phyloP scores from a whole-genome alignment of 2,329 filamentous ascomycete species.

The Verticillium nonalfalfae region DNA sequence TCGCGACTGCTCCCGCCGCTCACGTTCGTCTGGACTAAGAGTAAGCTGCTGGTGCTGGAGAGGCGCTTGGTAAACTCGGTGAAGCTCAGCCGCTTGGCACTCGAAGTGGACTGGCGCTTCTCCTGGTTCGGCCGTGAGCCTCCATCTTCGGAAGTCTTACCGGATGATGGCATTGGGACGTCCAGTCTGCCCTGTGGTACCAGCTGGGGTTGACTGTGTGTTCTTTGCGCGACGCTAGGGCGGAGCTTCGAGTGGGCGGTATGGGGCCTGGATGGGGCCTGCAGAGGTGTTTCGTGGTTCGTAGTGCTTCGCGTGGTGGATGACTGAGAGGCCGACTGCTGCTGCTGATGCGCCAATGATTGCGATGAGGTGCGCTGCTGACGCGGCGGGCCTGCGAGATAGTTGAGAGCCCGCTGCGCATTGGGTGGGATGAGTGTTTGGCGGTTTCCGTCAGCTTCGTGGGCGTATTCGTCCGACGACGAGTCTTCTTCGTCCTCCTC shows the following conservation, averaged over 20 bases:
- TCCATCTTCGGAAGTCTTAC: constrained; percentile 25
- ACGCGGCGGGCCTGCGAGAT: constrained; percentile 39
- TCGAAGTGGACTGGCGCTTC: constrained; percentile 46
- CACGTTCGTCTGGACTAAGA: constrained; percentile 52
- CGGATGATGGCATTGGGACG: constrained; percentile 13
- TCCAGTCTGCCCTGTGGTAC: constrained; percentile 16
- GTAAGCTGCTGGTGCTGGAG: constrained; percentile 54
- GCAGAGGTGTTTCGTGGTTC: constrained; percentile 11
- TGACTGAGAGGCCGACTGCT: constrained; percentile 22
- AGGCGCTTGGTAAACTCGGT: constrained; percentile 55
- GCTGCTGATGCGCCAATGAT: constrained; percentile 7
- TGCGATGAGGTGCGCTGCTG: constrained; percentile 14
- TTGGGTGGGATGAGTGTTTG: constrained; percentile 33
- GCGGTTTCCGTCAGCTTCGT: constrained; percentile 20
- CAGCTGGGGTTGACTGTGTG: constrained; percentile 43
- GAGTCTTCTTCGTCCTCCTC: constrained; percentile 34
- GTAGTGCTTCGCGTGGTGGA: constrained; percentile 19
- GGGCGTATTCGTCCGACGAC: constrained; percentile 30
- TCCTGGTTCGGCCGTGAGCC: constrained; percentile 26
- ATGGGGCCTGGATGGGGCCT: constrained; percentile 36
- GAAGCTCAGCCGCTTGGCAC: constrained; percentile 53
- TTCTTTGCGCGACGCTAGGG: constrained; percentile 34
- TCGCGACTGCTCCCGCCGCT: constrained; percentile 39
- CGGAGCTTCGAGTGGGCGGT: constrained; percentile 45
- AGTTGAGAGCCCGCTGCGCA: constrained; percentile 43